A percentile compares a stretch with the other conserved stretches of the same genome.
Evolutionary conservation across 2,329 filamentous ascomycete genomes (phyloP).

Genomic region (Botrytis medusae): DNA sequence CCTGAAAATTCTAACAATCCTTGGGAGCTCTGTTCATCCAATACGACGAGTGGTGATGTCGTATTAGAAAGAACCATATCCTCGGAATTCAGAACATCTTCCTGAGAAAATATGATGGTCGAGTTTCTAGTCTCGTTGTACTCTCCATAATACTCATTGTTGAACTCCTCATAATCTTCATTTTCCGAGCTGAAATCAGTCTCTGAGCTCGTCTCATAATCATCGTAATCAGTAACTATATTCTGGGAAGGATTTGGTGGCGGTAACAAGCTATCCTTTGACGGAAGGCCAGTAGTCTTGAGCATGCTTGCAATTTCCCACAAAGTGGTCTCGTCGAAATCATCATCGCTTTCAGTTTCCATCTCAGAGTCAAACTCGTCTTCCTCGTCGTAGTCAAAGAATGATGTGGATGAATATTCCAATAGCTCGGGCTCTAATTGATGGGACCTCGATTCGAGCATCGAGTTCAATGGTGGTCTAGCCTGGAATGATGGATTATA

Average conservation of each 20-base stretch:
- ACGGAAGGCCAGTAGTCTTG: conserved; percentile 52
- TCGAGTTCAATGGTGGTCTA: conserved; percentile 30
- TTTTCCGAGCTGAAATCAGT: conserved; percentile 27
- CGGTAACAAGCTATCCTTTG: conserved; percentile 52
- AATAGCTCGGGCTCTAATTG: conserved; percentile 31
- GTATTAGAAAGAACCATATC: conserved; percentile 12
- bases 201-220: conserved; percentile 22
- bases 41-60: not conserved
- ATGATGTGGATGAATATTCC: conserved; percentile 44
- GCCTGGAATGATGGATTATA: conserved; percentile 31
- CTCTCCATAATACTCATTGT: not conserved
- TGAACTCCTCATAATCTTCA: conserved; percentile 14
- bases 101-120: conserved; percentile 14
- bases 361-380: conserved; percentile 40
- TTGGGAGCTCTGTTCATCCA: not conserved
- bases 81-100: not conserved
- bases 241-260: not conserved
- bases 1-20: not conserved
- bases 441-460: conserved; percentile 32
- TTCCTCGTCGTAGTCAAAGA: conserved; percentile 59
- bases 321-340: conserved; percentile 60
- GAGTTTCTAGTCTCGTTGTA: not conserved
- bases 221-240: conserved; percentile 31
- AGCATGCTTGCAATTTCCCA: conserved; percentile 64
- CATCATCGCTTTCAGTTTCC: conserved; percentile 39